Percentiles rank a stretch among this genome's conserved stretches.
Evolutionary conservation across 257 asterid genomes (phyloP).

Genomic region (Solanum phureja): DNA sequence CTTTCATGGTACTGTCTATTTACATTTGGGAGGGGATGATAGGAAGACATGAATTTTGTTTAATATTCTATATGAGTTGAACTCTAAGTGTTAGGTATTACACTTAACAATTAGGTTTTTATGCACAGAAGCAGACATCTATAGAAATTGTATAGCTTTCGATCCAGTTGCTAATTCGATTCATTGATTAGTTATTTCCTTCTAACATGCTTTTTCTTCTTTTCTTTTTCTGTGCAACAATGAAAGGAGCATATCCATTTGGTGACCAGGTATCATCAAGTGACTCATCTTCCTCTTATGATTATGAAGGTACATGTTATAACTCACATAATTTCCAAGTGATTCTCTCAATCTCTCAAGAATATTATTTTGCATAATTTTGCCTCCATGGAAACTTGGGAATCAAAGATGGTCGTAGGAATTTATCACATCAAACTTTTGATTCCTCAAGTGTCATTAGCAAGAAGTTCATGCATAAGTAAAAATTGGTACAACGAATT

Average conservation of each 20-base stretch:
- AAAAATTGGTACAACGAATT: too few relatives aligned
- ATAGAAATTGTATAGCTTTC: too few relatives aligned
- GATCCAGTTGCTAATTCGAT: too few relatives aligned
- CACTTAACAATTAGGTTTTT: not conserved
- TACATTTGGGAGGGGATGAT: too few relatives aligned
- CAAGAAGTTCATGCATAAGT: too few relatives aligned
- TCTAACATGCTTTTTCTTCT: not conserved
- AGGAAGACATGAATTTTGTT: not conserved
- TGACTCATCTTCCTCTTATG: conserved; percentile 6
- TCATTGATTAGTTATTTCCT: not conserved
- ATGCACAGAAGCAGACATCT: too few relatives aligned
- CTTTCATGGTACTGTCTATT: too few relatives aligned
- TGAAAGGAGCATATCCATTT: conserved; percentile 22
- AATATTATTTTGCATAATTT: not conserved
- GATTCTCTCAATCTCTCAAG: not conserved
- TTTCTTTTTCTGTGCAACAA: not conserved
- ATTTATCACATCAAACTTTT: too few relatives aligned
- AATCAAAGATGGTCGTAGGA: too few relatives aligned
- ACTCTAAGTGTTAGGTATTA: not conserved
- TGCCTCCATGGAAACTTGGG: too few relatives aligned
- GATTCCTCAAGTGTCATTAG: too few relatives aligned
- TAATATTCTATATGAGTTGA: not conserved
- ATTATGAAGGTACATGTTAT: conserved; percentile 26
- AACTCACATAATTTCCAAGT: not conserved
- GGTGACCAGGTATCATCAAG: conserved; percentile 47